phyloP scores from a whole-genome alignment of 306 rosid genomes.

The Carpinus fangiana region DNA sequence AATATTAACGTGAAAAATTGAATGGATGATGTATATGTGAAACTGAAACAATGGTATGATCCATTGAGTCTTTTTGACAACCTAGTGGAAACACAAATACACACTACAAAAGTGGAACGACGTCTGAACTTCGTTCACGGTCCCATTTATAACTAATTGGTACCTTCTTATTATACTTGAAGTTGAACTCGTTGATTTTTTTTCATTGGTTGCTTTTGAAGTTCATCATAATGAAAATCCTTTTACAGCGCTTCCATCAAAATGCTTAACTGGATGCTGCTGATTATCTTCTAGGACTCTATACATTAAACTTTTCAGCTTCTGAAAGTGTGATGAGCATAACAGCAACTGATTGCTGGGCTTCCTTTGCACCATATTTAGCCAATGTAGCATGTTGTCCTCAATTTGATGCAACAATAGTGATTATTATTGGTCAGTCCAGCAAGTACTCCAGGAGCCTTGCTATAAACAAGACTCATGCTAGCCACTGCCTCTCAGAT shows the following conservation, averaged over 20 bases:
- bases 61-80: neutral
- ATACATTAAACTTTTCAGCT: conserved; percentile 50
- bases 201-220: neutral
- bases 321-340: conserved; percentile 40
- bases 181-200: neutral
- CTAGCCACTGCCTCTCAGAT: conserved; percentile 63
- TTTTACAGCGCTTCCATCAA: neutral
- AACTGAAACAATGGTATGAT: neutral
- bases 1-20: neutral
- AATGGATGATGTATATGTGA: neutral
- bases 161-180: neutral
- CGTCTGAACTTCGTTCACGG: neutral
- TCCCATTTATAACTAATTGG: neutral
- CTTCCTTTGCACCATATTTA: conserved; percentile 66
- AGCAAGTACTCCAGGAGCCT: conserved; percentile 60
- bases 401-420: conserved; percentile 54
- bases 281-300: conserved; percentile 46
- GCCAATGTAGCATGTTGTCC: conserved; percentile 75
- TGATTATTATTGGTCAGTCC: conserved; percentile 56
- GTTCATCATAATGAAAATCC: neutral
- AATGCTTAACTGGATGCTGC: conserved; percentile 1
- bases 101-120: neutral
- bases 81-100: neutral
- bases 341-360: conserved; percentile 65
- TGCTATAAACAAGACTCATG: conserved; percentile 51